Evolutionary conservation across 1,284 basidiomycete genomes (phyloP), one percentile per base, ranked within the genome.

Genomic region (Leucoagaricus sp.): DNA sequence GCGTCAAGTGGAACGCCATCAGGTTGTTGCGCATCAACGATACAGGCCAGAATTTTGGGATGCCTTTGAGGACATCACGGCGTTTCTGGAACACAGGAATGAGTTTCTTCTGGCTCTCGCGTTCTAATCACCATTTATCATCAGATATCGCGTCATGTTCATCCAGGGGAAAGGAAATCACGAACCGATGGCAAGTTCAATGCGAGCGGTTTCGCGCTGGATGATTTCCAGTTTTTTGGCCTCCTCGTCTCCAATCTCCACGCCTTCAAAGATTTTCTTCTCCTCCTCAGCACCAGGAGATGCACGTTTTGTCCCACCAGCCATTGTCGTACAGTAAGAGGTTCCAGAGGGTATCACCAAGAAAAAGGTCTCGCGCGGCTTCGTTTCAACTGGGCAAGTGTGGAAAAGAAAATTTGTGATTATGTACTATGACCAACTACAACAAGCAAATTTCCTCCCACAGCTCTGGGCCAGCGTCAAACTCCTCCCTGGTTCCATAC

Each of bases 1-100:
- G 88, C 67, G 86, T 85, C 31, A 78, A 78, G 67, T 87, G 81
- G 62, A 86, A 75, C 41, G 79, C 76, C 67, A 91, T 75, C 63
- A 84, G 64, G 45, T 67, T 63, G 70, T 89, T 75, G 74, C 90
- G 87, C 81, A 89, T 81, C 63, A 93, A 75, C 46, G 91, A 86
- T 61, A 89, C 80, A 23, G 87, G 81, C 90, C 90, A 93, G 75
- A 92, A 92, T 67, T 86, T 86, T 53, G 79, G 72, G 67, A 93
- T 89, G 25, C 70, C 70, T 72, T 87, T 87, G 55, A 84, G 69
- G 46, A 85, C 71, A 57, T 76, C 76, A 50, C 89, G 86, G 63
- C 90, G 84, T 71, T 82, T 85, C 66, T 85, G 80, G 64, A 85
- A 91, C 33, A 84, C 80, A 41, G 86, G 81, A 26, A 72, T 66